Base-by-base conservation (phyloP, 1,139 yeast species). In the Debaryomyces nepalensis region DNA sequence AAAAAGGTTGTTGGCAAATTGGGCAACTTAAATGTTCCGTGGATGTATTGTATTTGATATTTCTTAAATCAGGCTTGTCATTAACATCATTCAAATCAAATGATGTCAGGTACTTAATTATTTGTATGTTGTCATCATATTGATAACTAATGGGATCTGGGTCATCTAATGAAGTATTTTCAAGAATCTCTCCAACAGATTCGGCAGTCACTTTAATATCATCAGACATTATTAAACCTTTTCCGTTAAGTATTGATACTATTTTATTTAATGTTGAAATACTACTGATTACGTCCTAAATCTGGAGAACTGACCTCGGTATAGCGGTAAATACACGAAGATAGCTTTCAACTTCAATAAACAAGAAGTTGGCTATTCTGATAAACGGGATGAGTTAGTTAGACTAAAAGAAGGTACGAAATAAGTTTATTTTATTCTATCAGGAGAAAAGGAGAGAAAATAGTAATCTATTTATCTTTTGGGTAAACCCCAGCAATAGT, bases 1-100 rank as follows among this genome's bases (percentile, higher is more conserved):
- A 62, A 49, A 79, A 78, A 3, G 84, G 83, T 42, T 75, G 75
- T 48, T 78, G 81, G 51, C 85, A 81, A 7, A 81, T 70, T 3
- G 84, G 83, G 51, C 85, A 80, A 43, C 63, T 68, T 41, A 79
- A 57, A 56, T 82, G 84, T 26, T 81, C 87, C 16, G 68, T 80
- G 55, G 53, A 54, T 39, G 64, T 65, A 32, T 59, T 54, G 46
- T 71, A 73, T 40, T 56, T 62, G 41, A 60, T 53, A 39, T 63
- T 67, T 39, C 76, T 51, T 33, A 68, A 44, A 44, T 70, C 76
- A 1, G 73, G 73, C 30, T 50, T 54, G 36, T 53, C 59, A 15
- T 45, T 40, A 9, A 41, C 41, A 12, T 40, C 36, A 4, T 23
- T 27, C 4, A 60, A 35, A 40, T 64, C 54, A 40, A 61, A 64